Evolutionary conservation across 106 monocot species (phyloP).

Genomic region (Dioscorea zingiberensis): DNA sequence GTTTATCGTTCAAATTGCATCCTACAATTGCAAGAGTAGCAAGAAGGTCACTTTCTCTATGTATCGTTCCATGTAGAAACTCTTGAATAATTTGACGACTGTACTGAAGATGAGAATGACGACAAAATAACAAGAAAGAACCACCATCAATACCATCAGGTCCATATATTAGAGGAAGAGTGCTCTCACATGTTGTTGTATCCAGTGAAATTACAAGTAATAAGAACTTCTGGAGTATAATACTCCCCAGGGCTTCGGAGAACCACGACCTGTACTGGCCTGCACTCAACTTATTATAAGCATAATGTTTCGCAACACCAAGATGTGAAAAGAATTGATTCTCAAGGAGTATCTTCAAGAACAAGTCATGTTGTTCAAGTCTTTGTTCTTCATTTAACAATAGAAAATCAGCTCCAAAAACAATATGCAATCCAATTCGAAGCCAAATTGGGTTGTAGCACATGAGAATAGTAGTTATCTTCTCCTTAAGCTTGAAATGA

Average conservation of each 20-base stretch:
- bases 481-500: constrained; percentile 42
- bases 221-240: constrained; percentile 51
- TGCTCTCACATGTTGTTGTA: constrained; percentile 56
- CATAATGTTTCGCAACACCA: constrained; percentile 28
- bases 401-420: constrained; percentile 53
- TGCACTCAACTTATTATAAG: constrained; percentile 50
- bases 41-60: constrained; percentile 67
- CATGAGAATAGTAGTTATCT: constrained; percentile 36
- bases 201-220: constrained; percentile 48
- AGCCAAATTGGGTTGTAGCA: constrained; percentile 56
- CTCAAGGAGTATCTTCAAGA: constrained; percentile 47
- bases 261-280: constrained; percentile 42
- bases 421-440: constrained; percentile 49
- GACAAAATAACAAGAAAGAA: constrained; percentile 36
- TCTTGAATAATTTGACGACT: constrained; percentile 50
- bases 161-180: constrained; percentile 45
- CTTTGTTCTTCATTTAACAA: constrained; percentile 21
- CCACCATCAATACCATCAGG: constrained; percentile 69
- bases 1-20: constrained; percentile 44
- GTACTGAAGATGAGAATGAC: constrained; percentile 41
- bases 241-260: constrained; percentile 47
- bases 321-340: constrained; percentile 41
- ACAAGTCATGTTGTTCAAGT: constrained; percentile 17
- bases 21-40: constrained; percentile 44
- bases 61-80: constrained; percentile 44